Base-by-base conservation (phyloP, 1,139 yeast species). In the Saccharomyces hybrid region DNA sequence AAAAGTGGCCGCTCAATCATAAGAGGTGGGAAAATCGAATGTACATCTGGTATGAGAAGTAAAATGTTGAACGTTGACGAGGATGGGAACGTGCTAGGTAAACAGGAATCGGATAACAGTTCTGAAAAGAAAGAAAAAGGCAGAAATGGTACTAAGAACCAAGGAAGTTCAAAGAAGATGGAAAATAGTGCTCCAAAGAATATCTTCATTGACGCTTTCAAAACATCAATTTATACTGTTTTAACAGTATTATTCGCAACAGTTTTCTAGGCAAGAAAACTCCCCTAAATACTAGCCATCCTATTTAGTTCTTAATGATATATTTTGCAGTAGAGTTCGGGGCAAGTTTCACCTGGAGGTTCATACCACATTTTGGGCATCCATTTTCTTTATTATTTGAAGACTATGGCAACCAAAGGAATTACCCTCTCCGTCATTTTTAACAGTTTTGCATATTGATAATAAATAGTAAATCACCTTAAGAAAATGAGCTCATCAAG, bases 21-120 rank as follows among this genome's bases (percentile, higher is more conserved):
- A 51, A 75, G 88, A 68, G 90, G 89, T 2, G 88, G 88, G 5
- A 81, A 80, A 60, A 77, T 84, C 56, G 82, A 79, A 58, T 84
- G 90, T 64, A 73, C 76, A 16, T 78, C 76, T 11, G 74, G 73
- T 23, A 64, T 70, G 3, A 68, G 66, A 53, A 65, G 72, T 16
- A 75, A 74, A 50, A 70, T 71, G 9, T 65, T 74, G n/a, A 69
- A 71, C 34, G 73, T 74, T 49, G 74, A 73, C 58, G 73, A 73
- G 51, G 72, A 74, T 28, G 80, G 80, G 25, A 34, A 34, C 42
- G 42, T 34, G 13, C 9, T 34, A 34, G 42, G 42, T 4, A 34
- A 34, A 34, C 42, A 34, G 42, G 42, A 34, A 34, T n/a, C 42
- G 20, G 9, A 16, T 7, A 34, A 16, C 20, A 6, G 9, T 7